Evolutionary conservation across 2,329 filamentous ascomycete species (phyloP), one percentile per base, ranked within the genome.

Genomic region (Cytospora piceicola): DNA sequence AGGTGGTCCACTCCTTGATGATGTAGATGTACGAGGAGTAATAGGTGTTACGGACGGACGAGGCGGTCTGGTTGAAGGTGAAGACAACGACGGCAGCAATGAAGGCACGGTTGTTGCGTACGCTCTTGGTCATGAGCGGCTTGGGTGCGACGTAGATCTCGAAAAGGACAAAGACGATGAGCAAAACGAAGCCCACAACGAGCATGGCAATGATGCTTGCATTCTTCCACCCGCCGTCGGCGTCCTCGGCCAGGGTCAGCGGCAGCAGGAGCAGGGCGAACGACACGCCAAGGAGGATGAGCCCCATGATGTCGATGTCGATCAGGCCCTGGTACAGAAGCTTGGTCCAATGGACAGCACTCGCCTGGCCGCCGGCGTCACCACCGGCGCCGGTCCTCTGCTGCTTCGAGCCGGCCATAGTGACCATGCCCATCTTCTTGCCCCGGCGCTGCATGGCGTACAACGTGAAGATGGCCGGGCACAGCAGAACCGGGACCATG

Each of bases 181-280:
- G 70, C 9, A 74, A 12, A 14, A 75, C 65, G 46, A 70, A 70
- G 53, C 71, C 71, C 2, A 72, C 49, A 17, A 72, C 70, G 29
- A 73, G 54, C 69, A 73, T 71, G 22, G 68, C 67, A 60, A 74
- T 72, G 60, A 77, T 75, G 54, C 72, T 73, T 4, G 69, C 65
- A 34, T 74, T 76, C 36, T 61, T 53, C 78, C 78, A 80, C 6
- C 73, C 72, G 7, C 74, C 72, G 2, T 73, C 71, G n/a, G 75
- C 72, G 7, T 72, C 71, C 52, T 74, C 70, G 2, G 75, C 74
- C 11, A 91, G 78, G 1, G 82, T 88, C 71, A 91, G 84, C 2
- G 89, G 88, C 3, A 91, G 80, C 24, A 91, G 77, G 69, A 91
- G 85, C 15, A 89, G 75, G 0, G 82, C 78, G 61, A 88, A 83